Evolutionary conservation across 257 asterid species (phyloP).

Genomic region (Ophiorrhiza pumila): DNA sequence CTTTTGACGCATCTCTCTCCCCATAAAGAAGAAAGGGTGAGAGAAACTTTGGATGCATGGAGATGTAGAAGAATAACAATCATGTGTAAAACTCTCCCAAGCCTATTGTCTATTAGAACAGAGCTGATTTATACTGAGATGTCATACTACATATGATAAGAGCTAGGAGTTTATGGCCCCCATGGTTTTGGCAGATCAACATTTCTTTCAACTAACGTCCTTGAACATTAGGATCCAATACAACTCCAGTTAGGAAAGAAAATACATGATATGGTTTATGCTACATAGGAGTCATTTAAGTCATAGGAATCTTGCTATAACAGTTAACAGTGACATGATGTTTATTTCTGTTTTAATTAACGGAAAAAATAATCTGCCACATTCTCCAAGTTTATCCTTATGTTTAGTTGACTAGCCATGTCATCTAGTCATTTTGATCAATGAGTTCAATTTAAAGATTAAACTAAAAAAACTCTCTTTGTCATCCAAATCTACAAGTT

Average conservation of each 20-base stretch:
- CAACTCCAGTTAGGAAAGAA: background rate
- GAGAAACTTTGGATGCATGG: no score
- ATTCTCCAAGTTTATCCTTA: background rate
- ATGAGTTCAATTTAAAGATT: background rate
- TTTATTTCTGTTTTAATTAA: background rate
- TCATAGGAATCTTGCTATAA: background rate
- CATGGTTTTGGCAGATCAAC: background rate
- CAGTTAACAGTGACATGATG: background rate
- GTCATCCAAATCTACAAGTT: background rate
- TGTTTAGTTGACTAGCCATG: background rate
- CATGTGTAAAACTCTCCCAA: background rate
- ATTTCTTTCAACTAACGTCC: background rate
- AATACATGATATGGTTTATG: background rate
- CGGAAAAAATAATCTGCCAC: background rate
- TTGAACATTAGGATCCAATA: background rate
- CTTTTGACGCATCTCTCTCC: background rate
- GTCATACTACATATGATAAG: no score
- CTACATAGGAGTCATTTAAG: background rate
- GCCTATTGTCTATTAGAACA: background rate
- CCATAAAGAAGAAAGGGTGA: background rate
- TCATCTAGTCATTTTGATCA: background rate
- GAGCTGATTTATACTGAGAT: no score
- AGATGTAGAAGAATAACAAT: no score
- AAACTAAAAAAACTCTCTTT: background rate
- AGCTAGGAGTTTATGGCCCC: no score